These are phyloP conservation scores for Dothidotthia symphoricarpi DNA, from an alignment of 2,329 filamentous ascomycete genomes.

Conservation along the genomic window DNA sequence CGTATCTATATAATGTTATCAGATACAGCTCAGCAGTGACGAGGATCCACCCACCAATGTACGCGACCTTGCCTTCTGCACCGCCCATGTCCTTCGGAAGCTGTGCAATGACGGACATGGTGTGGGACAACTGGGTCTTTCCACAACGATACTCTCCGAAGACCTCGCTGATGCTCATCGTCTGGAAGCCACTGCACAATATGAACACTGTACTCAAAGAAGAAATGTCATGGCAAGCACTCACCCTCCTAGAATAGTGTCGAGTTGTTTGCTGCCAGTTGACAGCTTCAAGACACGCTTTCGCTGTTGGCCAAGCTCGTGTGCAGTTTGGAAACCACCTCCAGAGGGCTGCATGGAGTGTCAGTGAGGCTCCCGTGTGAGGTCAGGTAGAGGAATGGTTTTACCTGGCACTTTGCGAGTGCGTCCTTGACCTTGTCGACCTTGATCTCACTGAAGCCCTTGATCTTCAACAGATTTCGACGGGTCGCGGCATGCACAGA, in stretches of 20 bases:
- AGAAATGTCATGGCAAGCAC: constrained; percentile 1
- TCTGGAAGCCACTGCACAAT: constrained; percentile 60
- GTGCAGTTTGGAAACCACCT: constrained; percentile 64
- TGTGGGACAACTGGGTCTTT: constrained; percentile 69
- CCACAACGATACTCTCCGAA: constrained; percentile 64
- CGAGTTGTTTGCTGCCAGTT: constrained; percentile 68
- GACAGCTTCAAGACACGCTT: constrained; percentile 64
- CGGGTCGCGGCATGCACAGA: constrained; percentile 61
- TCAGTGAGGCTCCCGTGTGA: constrained; percentile 11
- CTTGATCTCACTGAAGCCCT: constrained; percentile 68
- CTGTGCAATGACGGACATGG: constrained; percentile 64
- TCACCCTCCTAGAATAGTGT: constrained; percentile 63
- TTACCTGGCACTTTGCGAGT: constrained; percentile 58
- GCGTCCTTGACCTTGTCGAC: constrained; percentile 71
- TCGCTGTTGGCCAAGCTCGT: constrained; percentile 62
- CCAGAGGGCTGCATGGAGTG: constrained; percentile 50
- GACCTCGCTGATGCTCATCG: constrained; percentile 66
- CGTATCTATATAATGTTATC: constrained; percentile 27
- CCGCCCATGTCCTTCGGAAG: constrained; percentile 61
- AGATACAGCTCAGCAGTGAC: background rate
- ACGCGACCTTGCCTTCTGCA: constrained; percentile 67
- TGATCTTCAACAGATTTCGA: constrained; percentile 63
- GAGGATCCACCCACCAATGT: constrained; percentile 52
- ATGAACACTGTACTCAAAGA: background rate
- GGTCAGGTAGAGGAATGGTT: background rate